Evolutionary conservation across 345 rosid species (phyloP), one percentile per base, ranked within the genome.

Genomic region (Brassica cretica): DNA sequence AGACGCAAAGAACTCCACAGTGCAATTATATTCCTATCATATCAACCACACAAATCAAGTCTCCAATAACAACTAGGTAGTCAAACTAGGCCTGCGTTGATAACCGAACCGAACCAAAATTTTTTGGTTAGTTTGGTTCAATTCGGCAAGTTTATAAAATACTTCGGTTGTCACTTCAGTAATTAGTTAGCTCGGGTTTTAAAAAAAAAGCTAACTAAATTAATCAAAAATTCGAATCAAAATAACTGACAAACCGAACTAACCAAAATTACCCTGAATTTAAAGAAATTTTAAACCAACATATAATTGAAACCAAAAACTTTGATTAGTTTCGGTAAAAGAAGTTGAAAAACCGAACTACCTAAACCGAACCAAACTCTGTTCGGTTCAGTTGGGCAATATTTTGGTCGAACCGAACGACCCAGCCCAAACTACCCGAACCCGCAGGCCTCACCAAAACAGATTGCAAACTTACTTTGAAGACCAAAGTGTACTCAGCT

Each of bases 1-100:
- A 19, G 97, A 89, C 25, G 87, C 99, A 64, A 83, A 95, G 86
- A 95, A 93, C 76, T 95, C 99, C 30, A 91, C 84, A 0, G 96
- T 86, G 84, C 79, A 93, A 65, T 82, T 30, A 39, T 89, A 90
- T 77, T 93, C 99, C 99, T 95, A 37, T 39, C 14, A 46, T 46
- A 46, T 46, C 15, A 18, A 75, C 64, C 66, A 72, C 35, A 27
- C 32, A 56, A 66, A 74, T 15, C 66, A 72, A 21, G 8, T 59
- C 27, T 29, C 10, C 1, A 58, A 60, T 46, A 16, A 46, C 16
- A 46, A 46, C 14, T 2, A 44, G 41, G 32, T n/a, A 0, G 24
- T 4, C 6, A 44, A 46, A 46, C 49, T 41, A 41, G 49, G 49
- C 49, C 49, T 41, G 44, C 49, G 49, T 41, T 41, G 11, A 41